phyloP scores from a whole-genome alignment of 208 protist species.

The Porcisia hertigi region DNA sequence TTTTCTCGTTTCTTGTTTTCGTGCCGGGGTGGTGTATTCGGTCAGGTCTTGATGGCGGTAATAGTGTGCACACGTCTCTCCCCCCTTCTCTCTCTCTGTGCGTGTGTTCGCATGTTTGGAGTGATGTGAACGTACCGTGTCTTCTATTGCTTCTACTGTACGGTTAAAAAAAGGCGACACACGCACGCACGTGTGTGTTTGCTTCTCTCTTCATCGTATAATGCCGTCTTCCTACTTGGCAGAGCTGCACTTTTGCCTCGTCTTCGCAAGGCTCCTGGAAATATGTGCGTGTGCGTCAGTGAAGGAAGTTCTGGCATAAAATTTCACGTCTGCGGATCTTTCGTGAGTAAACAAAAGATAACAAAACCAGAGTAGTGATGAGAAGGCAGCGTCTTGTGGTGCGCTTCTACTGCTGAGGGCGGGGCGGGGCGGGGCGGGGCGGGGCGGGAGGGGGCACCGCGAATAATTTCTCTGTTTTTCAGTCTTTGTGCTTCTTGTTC shows the following conservation, averaged over 20 bases:
- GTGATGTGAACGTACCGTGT: background rate
- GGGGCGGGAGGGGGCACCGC: no score
- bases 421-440: no score
- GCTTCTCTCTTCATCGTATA: background rate
- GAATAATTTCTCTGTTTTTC: background rate
- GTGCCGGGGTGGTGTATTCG: background rate
- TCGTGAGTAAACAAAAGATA: background rate
- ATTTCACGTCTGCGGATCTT: background rate
- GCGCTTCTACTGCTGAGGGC: background rate
- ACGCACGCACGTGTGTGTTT: no score
- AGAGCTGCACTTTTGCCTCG: background rate
- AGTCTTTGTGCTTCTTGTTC: background rate
- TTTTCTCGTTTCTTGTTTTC: no score
- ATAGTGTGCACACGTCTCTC: background rate
- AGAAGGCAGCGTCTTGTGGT: background rate
- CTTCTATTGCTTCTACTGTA: background rate
- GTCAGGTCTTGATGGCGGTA: background rate
- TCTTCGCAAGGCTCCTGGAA: background rate
- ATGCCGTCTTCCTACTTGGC: background rate
- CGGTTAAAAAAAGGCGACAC: background rate
- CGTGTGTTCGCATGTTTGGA: background rate
- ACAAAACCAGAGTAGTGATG: background rate
- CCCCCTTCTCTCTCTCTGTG: background rate
- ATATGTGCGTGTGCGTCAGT: background rate
- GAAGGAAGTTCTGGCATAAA: background rate